Evolutionary conservation across 768 basidiomycete genomes (phyloP), one percentile per base, ranked within the genome.

Genomic region (Podaxis carcinomalis): DNA sequence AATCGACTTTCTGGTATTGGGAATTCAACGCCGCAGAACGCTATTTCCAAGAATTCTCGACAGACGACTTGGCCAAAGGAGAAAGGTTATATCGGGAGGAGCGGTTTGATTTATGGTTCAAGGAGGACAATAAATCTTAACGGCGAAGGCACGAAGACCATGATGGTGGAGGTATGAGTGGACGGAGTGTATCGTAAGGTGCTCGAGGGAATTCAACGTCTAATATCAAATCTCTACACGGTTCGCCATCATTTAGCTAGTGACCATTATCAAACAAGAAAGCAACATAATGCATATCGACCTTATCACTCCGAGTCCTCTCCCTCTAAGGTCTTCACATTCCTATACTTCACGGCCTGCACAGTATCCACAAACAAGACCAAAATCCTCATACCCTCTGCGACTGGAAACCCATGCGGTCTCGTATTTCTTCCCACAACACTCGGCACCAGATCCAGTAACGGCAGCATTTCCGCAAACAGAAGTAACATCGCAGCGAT

Each of bases 311-410:
- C 53, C 16, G 6, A 40, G 23, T 42, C 53, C 37, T 55, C 53
- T 19, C 1, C 53, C 9, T 54, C 53, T 16, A 23, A 16, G 14
- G 16, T 27, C 39, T 40, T 53, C 19, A 52, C 51, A 46, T 32
- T 44, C 40, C 51, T 28, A 28, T 46, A 59, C 42, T n/a, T 46
- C 28, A 52, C 28, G 4, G 59, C 59, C 40, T 59, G 59, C 5
- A 32, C 19, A 4, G 46, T 11, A 53, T 35, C 27, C 39, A 53
- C 51, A 9, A 27, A 16, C 13, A 14, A 19, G 16, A 59, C 23
- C 42, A 51, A 5, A 11, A 59, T 2, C 25, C 7, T 7, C 37
- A 53, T 0, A 4, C 37, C 51, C 19, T 53, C 50, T 42, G 21
- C 16, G 4, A 52, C 44, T 27, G 16, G n/a, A 16, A 19, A 52